phyloP scores from a whole-genome alignment of 768 basidiomycete species.

The Chiua virens region DNA sequence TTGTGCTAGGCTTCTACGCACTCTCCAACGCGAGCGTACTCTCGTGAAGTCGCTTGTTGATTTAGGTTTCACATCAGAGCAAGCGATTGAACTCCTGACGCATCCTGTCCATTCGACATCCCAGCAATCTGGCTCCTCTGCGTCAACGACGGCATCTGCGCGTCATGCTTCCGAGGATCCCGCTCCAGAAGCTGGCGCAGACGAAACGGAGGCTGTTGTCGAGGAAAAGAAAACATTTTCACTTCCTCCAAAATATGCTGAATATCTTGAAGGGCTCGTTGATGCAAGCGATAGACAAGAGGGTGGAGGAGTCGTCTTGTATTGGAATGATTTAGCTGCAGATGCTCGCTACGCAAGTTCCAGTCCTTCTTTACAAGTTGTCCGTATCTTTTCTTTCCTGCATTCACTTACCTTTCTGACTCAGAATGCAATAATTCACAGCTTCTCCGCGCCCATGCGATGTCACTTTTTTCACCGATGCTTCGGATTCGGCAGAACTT shows the following conservation, averaged over 20 bases:
- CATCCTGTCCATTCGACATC: slow-evolving; percentile 56
- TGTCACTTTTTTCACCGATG: slow-evolving; percentile 70
- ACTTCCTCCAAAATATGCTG: slow-evolving; percentile 43
- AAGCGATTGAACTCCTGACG: slow-evolving; percentile 75
- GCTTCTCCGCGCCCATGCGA: slow-evolving; percentile 25
- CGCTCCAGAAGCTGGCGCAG: slow-evolving; percentile 1
- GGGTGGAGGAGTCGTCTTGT: slow-evolving; percentile 70
- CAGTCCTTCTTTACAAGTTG: slow-evolving; percentile 49
- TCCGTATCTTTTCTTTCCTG: slow-evolving; percentile 29
- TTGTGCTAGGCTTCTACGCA: slow-evolving; percentile 56
- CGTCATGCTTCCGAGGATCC: slow-evolving; percentile 12
- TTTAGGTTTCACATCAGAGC: slow-evolving; percentile 58
- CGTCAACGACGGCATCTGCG: background rate
- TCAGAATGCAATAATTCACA: slow-evolving; percentile 9
- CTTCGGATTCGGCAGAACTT: slow-evolving; percentile 79
- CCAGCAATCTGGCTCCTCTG: slow-evolving; percentile 37
- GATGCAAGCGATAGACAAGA: slow-evolving; percentile 89
- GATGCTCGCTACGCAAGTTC: slow-evolving; percentile 65
- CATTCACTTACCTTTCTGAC: background rate
- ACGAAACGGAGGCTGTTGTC: slow-evolving; percentile 57
- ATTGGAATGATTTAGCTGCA: slow-evolving; percentile 91
- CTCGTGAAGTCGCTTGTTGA: slow-evolving; percentile 57
- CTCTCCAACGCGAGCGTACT: slow-evolving; percentile 69
- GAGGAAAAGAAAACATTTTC: slow-evolving; percentile 77
- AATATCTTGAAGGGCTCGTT: slow-evolving; percentile 64